Evolutionary conservation across 805 yeast species (phyloP), one percentile per base, ranked within the genome.

Genomic region (Barnettozyma pratensis): DNA sequence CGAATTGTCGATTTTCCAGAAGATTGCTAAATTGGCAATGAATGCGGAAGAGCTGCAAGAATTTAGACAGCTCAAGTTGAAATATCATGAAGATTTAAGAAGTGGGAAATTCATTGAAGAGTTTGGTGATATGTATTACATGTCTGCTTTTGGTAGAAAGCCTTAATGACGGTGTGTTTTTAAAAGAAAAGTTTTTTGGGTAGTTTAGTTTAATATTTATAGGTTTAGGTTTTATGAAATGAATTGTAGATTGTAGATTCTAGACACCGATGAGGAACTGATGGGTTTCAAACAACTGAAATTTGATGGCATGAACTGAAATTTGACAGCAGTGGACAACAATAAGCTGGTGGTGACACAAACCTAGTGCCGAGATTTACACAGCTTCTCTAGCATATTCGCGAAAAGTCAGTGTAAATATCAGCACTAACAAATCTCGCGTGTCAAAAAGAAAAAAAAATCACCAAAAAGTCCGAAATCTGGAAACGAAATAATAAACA

Each of bases 61-160:
- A n/a, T 59, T 59, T 39, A 50, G 43, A 35, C 44, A 52, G 26
- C 32, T 59, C 45, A 54, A 54, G 37, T 9, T 55, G 2, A 52
- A 54, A 27, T 60, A 55, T 36, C 58, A 60, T 47, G 42, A 47
- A 9, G 59, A 56, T 28, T 9, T 49, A 6, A 46, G 55, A 28
- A 46, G 46, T 25, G 63, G 62, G 3, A 43, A 48, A 10, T 35
- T 57, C 3, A 10, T 55, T 6, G 56, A 53, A 25, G 57, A 50
- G 7, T 52, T 55, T 42, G 65, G 65, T 1, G 63, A 60, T 42
- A 12, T 47, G 3, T 61, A 60, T 47, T 54, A 47, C 27, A 60
- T 61, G 64, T 48, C 58, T 37, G 46, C 47, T 5, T 44, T 56
- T 30, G 58, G 56, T 2, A 48, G 52, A 25, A 60, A 60, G 43